phyloP scores from a whole-genome alignment of 305 asterid species.

The Withania somnifera region DNA sequence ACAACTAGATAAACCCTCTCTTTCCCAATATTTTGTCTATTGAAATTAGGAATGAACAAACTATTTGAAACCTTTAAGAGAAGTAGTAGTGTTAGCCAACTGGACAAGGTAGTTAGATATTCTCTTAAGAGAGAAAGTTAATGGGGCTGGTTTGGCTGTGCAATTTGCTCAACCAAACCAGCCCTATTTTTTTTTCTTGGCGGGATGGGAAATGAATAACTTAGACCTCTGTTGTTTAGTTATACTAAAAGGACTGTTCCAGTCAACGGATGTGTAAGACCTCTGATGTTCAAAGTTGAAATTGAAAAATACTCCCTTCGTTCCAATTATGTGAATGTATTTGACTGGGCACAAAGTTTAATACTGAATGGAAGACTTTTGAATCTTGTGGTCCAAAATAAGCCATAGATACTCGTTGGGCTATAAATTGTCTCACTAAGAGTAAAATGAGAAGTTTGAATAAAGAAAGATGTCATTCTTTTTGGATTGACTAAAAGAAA shows the following conservation, averaged over 20 bases:
- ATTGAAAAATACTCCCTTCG: background rate
- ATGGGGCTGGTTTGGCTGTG: background rate
- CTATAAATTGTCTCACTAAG: background rate
- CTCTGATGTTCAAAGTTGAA: background rate
- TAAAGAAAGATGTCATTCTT: background rate
- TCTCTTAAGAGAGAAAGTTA: background rate
- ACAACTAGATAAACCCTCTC: background rate
- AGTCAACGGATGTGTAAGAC: background rate
- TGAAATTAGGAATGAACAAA: background rate
- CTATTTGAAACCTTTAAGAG: background rate
- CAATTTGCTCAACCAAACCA: background rate
- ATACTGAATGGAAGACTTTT: background rate
- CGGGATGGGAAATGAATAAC: background rate
- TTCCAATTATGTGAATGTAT: background rate
- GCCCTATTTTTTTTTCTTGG: background rate
- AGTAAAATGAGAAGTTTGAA: background rate
- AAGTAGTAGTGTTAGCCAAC: background rate
- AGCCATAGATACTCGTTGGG: background rate
- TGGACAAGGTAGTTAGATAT: background rate
- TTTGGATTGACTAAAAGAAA: background rate
- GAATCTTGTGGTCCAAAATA: background rate
- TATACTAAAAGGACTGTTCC: background rate
- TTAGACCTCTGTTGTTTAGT: background rate
- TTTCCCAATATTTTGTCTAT: background rate
- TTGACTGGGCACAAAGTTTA: background rate